Base-by-base conservation (phyloP, 1,284 basidiomycete genomes). In the Leccinum pachyderme region DNA sequence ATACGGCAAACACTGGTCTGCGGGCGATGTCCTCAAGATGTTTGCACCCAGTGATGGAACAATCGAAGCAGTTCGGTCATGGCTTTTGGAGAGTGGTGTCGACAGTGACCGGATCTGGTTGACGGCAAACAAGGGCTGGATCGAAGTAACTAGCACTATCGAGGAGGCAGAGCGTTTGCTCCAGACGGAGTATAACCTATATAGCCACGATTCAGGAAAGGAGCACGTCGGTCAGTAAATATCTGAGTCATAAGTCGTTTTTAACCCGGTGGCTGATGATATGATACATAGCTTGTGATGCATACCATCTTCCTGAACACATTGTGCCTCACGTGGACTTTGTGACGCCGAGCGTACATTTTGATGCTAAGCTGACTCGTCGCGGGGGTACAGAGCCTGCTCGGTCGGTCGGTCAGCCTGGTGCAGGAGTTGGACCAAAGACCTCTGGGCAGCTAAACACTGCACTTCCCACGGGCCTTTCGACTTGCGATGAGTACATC, bases 1-100 rank as follows among this genome's bases (percentile, higher is more conserved):
- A 59, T 79, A 76, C 51, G 75, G 77, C 2, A 69, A 75, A 31
- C 77, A 79, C 59, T 80, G 77, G 77, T 62, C 65, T 28, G 60
- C 70, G 5, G 63, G 65, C 25, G 66, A 74, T 25, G 59, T 81
- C 46, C 60, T 66, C 15, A 61, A 74, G 24, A 69, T 65, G 41
- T 78, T 81, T 55, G 64, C 73, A 22, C 45, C 45, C 4, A 27
- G 43, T 24, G 24, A 27, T 15, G 69, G 73, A 52, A 70, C 76
- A 0, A 56, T 77, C 48, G 59, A 60, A 1, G 59, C 66, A 0
- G 77, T 80, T 32, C 63, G 62, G 29, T 59, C 59, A 2, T 80
- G 80, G 78, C 68, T 80, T 7, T 51, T 59, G n/a, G 61, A 61
- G 12, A 64, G 62, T 2, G 77, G 77, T 2, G 62, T 79, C 43